Evolutionary conservation across 352 stramenopile genomes (phyloP), one percentile per base, ranked within the genome.

Genomic region (Thraustochytrium sp.): DNA sequence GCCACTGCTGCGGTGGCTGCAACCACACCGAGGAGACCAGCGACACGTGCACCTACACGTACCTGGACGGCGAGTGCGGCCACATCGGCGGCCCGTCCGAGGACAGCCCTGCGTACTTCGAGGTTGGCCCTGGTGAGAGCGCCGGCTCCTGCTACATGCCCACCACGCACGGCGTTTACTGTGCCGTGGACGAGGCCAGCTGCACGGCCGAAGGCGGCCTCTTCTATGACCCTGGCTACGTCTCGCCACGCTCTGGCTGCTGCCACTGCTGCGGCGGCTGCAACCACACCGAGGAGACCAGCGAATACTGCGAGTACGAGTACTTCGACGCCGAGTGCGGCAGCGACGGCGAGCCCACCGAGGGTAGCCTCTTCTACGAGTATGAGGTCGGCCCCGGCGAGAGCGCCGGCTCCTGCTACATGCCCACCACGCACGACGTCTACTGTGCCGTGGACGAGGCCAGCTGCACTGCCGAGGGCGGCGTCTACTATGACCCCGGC

Each of bases 261-360:
- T 77, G 65, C 65, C 34, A 38, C 13, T 77, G 65, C 38, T 77
- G 65, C 46, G 26, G 34, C 2, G 65, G 65, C 40, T 77, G 65
- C 31, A 31, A 77, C 49, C 65, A 77, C 65, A 77, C 65, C n/a
- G 65, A 37, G 2, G 65, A 77, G 65, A 62, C 40, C 42, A 36
- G 65, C 42, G 31, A n/a, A 5, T 13, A 77, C 16, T 77, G 65
- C 46, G 3, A n/a, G 18, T 18, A 1, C 16, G 29, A 13, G 11
- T 77, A 77, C 65, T 29, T 36, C 23, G 65, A 77, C 46, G 65
- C 26, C 42, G 65, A 77, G 46, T 77, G 65, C 46, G 65, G 65
- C 18, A 21, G 46, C 40, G 59, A 46, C 11, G 59, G 59, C 40
- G 59, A 31, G 16, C 29, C 65, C 11, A 8, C 42, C 40, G 65